phyloP scores from a whole-genome alignment of 1,139 yeast species.

The Protomyces gravidus region DNA sequence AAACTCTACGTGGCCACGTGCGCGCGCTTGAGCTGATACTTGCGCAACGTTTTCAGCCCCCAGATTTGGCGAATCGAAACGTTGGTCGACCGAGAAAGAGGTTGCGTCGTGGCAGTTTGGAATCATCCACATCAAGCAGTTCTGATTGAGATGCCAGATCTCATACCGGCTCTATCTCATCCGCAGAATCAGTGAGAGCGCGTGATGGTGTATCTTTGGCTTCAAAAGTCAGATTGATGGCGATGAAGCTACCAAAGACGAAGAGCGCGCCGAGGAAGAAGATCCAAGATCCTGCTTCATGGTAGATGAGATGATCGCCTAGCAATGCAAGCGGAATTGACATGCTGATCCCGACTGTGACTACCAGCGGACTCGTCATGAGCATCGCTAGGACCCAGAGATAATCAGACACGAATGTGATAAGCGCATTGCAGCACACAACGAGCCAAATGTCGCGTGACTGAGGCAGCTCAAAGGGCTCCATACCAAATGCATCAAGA shows the following conservation, averaged over 20 bases:
- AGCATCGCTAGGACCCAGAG: conserved; percentile 96
- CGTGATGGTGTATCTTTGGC: conserved; percentile 43
- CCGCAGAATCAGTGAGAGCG: neutral
- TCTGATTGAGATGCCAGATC: too few relatives aligned
- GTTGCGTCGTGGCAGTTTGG: too few relatives aligned
- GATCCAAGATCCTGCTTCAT: conserved; percentile 54
- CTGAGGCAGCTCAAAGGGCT: conserved; percentile 66
- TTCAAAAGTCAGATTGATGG: conserved; percentile 50
- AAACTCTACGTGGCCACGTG: conserved; percentile 2
- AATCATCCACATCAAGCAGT: too few relatives aligned
- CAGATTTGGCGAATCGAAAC: neutral
- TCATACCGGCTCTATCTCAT: neutral
- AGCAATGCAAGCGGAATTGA: conserved; percentile 93
- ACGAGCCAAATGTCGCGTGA: conserved; percentile 51
- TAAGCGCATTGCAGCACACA: conserved; percentile 60
- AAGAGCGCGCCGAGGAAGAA: conserved; percentile 75
- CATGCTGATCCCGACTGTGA: conserved; percentile 86
- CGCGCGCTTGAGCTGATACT: neutral
- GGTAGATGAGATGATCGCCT: conserved; percentile 76
- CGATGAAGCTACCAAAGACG: conserved; percentile 76
- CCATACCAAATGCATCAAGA: conserved; percentile 60
- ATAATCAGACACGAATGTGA: conserved; percentile 81
- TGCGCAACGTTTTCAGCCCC: neutral
- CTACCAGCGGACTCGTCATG: conserved; percentile 87
- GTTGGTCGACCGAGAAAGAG: neutral